Conservation (phyloP, 2,329 filamentous ascomycete species). For the Penicillium capsulatum region DNA sequence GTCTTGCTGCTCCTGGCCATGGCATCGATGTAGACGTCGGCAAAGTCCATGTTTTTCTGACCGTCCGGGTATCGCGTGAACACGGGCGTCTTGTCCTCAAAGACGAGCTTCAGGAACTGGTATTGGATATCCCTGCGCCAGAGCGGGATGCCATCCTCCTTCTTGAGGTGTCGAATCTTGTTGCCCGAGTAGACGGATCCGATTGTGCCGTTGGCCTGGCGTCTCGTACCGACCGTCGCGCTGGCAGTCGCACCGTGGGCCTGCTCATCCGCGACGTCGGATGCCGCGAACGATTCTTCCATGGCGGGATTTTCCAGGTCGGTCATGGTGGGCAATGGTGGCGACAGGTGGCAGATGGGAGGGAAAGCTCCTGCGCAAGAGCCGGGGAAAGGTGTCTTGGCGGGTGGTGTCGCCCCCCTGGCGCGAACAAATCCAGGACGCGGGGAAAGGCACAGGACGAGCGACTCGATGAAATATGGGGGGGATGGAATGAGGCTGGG, state of each 20-base stretch:
- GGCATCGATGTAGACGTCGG: slow-evolving; percentile 95
- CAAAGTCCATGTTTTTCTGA: slow-evolving; percentile 71
- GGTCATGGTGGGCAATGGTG: slow-evolving; percentile 26
- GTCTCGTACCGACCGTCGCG: slow-evolving; percentile 49
- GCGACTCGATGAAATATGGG: slow-evolving; percentile 1
- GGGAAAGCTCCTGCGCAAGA: slow-evolving; percentile 5
- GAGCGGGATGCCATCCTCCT: slow-evolving; percentile 62
- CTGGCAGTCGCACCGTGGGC: slow-evolving; percentile 36
- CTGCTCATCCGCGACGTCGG: slow-evolving; percentile 37
- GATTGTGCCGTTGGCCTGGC: slow-evolving; percentile 62
- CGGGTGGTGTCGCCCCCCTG: slow-evolving; percentile 13
- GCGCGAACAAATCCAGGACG: slow-evolving; percentile 12
- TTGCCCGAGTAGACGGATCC: slow-evolving; percentile 65
- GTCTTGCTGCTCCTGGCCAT: slow-evolving; percentile 99
- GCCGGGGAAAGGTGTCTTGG: too few relatives aligned
- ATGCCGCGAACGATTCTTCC: slow-evolving; percentile 36
- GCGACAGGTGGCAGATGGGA: slow-evolving; percentile 8
- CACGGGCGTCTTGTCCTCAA: slow-evolving; percentile 59
- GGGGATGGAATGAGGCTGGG: slow-evolving; percentile 1
- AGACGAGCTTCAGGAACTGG: slow-evolving; percentile 60
- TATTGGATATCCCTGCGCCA: slow-evolving; percentile 66
- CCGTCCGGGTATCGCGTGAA: slow-evolving; percentile 91
- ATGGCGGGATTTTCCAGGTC: slow-evolving; percentile 32
- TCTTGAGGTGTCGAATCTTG: slow-evolving; percentile 64
- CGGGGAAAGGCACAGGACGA: slow-evolving; percentile 7